Evolutionary conservation across 148 eudicot species (phyloP), one percentile per base, ranked within the genome.

Genomic region (Diospyros lotus): DNA sequence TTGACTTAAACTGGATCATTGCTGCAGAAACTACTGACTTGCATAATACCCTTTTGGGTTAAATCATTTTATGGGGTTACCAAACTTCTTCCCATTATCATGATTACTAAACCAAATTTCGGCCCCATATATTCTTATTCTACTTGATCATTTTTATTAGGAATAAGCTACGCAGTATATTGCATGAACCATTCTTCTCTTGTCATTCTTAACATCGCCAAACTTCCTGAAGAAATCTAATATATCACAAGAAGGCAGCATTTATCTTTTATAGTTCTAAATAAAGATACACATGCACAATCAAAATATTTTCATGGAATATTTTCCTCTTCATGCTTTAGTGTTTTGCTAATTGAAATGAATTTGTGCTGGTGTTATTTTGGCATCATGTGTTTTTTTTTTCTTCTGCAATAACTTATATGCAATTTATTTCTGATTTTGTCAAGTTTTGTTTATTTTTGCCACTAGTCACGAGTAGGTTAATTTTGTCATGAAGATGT

Each of bases 341-440:
- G 56, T n/a, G 72, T 41, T 4, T 38, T 54, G 48, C 50, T 70
- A 15, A 14, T 62, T 70, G 11, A 41, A 54, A 5, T 54, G 42
- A 54, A 14, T 54, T 67, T 51, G 5, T 1, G 6, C 40, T 48
- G 3, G 15, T 13, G 6, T 13, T 55, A 55, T 55, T 55, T 55
- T 55, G 59, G 11, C 9, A 55, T 55, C 71, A 45, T 48, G 13
- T 67, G 13, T 2, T 43, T 43, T 41, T 41, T 45, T 14, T 44
- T 67, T 51, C 53, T 48, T 67, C 55, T 67, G 55, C 41, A 48
- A 17, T 66, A 44, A 64, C 65, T 39, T 51, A 52, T 68, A 18
- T 44, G 6, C 8, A 17, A 15, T 56, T 70, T 9, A 39, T 13
- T 53, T 2, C 38, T 41, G 28, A 1, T 62, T 62, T 39, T 62